phyloP scores from a whole-genome alignment of 2,329 filamentous ascomycete species.

The Sarocladium kiliense region DNA sequence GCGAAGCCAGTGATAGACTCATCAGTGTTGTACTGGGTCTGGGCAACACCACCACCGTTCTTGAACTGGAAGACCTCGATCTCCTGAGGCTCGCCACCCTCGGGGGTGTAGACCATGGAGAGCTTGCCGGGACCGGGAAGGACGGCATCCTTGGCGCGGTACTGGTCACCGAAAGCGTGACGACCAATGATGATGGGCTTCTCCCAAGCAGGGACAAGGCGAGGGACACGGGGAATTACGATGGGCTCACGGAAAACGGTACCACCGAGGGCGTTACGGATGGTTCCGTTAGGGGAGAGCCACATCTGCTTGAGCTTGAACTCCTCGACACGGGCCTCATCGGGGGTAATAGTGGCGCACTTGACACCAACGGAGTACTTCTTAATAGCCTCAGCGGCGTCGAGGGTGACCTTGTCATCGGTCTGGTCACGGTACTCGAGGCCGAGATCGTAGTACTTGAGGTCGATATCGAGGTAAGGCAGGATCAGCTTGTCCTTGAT shows the following conservation, averaged over 20 bases:
- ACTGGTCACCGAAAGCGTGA: slow-evolving; percentile 98
- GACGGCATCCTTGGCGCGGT: slow-evolving; percentile 90
- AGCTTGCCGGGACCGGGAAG: slow-evolving; percentile 80
- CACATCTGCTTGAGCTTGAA: slow-evolving; percentile 99
- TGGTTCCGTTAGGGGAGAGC: slow-evolving; percentile 94
- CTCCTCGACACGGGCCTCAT: slow-evolving; percentile 93
- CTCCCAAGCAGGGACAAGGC: slow-evolving; percentile 95
- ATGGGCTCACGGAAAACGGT: slow-evolving; percentile 99
- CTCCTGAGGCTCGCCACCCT: slow-evolving; percentile 72
- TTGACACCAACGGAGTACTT: slow-evolving; percentile 99
- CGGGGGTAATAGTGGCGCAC: slow-evolving; percentile 97
- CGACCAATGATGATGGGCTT: slow-evolving; percentile 98
- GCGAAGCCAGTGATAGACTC: slow-evolving; percentile 94
- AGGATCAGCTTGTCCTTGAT: slow-evolving; percentile 99
- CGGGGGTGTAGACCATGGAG: slow-evolving; percentile 90
- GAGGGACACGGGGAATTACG: slow-evolving; percentile 87
- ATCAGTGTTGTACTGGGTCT: slow-evolving; percentile 98
- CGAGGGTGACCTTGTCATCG: slow-evolving; percentile 90
- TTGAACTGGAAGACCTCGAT: slow-evolving; percentile 91
- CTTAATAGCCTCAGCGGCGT: slow-evolving; percentile 95
- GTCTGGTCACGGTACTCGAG: slow-evolving; percentile 94
- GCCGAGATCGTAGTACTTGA: slow-evolving; percentile 97
- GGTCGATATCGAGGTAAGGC: slow-evolving; percentile 92
- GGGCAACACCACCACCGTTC: slow-evolving; percentile 78
- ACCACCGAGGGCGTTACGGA: slow-evolving; percentile 72